Conservation (phyloP, 202 grass and related monocot genomes). For the Carex arenaria region DNA sequence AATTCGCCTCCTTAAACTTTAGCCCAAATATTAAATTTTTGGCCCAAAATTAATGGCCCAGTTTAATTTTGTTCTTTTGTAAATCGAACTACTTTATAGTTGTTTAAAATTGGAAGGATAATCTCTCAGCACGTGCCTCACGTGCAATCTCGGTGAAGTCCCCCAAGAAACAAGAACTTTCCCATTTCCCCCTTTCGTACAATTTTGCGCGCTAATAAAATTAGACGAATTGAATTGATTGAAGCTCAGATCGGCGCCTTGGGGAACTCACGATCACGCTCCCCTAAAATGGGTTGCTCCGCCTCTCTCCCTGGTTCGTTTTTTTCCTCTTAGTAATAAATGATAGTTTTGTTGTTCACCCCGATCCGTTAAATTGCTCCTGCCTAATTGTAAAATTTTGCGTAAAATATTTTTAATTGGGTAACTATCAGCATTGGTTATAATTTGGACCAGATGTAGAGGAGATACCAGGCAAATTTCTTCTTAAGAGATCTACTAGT, state of each 20-base stretch:
- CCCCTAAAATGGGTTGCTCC: slow-evolving; percentile 65
- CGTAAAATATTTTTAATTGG: not conserved
- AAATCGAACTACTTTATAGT: not conserved
- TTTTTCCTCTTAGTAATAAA: not conserved
- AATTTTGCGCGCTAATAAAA: not conserved
- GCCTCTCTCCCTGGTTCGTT: slow-evolving; percentile 73
- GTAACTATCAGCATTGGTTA: not conserved
- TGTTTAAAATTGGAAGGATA: slow-evolving; percentile 14
- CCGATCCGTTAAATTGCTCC: not conserved
- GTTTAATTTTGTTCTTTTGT: not conserved
- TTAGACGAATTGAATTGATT: not conserved
- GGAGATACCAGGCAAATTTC: not conserved
- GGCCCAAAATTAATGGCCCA: not conserved
- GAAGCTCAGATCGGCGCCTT: slow-evolving; percentile 19
- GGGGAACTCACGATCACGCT: slow-evolving; percentile 28
- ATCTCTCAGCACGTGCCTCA: not conserved
- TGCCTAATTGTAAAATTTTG: not conserved
- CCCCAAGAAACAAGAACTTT: not conserved
- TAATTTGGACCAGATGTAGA: not conserved
- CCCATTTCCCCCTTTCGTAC: not conserved
- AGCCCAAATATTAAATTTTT: not conserved
- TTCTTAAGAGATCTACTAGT: slow-evolving; percentile 4
- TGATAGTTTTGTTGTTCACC: slow-evolving; percentile 1
- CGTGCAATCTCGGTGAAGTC: not conserved
- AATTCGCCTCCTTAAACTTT: too few species aligned